Evolutionary conservation across 768 basidiomycete genomes (phyloP).

Genomic region (Chlorophyllum brunneum): DNA sequence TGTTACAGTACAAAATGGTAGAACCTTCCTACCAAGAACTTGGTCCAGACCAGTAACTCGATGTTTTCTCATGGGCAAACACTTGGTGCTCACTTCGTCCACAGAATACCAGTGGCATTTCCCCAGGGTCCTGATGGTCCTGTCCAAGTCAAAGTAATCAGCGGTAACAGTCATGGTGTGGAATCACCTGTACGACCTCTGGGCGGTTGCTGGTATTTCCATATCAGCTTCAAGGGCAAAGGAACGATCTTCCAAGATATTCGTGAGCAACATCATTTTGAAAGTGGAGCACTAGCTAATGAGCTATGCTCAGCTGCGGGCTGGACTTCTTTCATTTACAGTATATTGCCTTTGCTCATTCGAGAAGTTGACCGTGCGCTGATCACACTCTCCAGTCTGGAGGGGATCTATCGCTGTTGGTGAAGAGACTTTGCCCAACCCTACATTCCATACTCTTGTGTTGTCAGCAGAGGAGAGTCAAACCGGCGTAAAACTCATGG

Average conservation of each 20-base stretch:
- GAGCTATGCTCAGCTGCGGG: constrained; percentile 49
- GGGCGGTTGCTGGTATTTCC: constrained; percentile 94
- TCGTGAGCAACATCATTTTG: constrained; percentile 41
- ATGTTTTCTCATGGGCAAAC: not conserved
- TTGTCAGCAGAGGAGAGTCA: constrained; percentile 57
- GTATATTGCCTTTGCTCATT: constrained; percentile 38
- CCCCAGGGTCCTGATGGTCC: constrained; percentile 67
- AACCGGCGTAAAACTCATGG: constrained; percentile 65
- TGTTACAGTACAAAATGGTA: constrained; percentile 69
- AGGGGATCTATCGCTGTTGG: constrained; percentile 68
- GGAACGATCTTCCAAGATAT: constrained; percentile 78
- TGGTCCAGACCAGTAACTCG: constrained; percentile 50
- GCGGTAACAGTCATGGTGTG: constrained; percentile 81
- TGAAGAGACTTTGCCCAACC: constrained; percentile 39
- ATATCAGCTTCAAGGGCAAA: constrained; percentile 61
- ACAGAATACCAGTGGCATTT: constrained; percentile 68
- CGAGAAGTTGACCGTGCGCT: not conserved
- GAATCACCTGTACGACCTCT: constrained; percentile 87
- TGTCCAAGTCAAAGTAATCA: constrained; percentile 78
- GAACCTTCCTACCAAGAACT: constrained; percentile 87
- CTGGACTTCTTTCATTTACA: constrained; percentile 89
- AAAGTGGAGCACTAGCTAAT: not conserved
- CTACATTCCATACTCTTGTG: constrained; percentile 78
- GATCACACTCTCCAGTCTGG: constrained; percentile 39
- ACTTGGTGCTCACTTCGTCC: not conserved